Percentiles rank a stretch among this genome's conserved stretches.
Evolutionary conservation across 345 rosid species (phyloP).

Genomic region (Chamaenerion angustifolium): DNA sequence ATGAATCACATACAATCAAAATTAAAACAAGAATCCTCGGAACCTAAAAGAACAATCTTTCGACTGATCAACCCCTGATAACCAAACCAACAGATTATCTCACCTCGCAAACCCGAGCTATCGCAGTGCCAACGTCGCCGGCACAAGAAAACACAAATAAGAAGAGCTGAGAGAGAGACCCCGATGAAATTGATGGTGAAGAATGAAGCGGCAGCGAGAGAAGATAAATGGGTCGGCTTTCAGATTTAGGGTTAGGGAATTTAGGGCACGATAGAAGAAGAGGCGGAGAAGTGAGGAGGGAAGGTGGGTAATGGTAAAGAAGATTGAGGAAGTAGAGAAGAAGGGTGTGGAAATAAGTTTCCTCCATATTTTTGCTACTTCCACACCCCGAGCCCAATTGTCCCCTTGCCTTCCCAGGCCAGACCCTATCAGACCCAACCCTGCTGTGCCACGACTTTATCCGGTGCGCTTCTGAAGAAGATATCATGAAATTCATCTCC

Average conservation of each 20-base stretch:
- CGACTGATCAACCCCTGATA: no score
- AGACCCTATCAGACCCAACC: no score
- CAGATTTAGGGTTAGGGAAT: slow-evolving; percentile 8
- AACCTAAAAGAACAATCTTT: no score
- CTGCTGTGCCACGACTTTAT: slow-evolving; percentile 3
- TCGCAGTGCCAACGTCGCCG: no score
- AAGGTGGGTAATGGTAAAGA: slow-evolving; percentile 5
- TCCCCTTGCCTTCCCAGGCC: background rate
- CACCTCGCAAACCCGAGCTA: no score
- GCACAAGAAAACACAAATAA: no score
- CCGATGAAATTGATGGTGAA: background rate
- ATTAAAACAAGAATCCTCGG: no score
- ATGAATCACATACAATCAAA: no score
- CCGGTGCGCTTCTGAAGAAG: background rate
- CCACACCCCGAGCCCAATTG: slow-evolving; percentile 18
- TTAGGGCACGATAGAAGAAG: slow-evolving; percentile 4
- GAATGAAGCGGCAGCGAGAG: background rate
- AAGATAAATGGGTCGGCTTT: slow-evolving; percentile 7
- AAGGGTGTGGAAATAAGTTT: slow-evolving; percentile 27
- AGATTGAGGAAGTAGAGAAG: background rate
- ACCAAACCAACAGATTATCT: no score
- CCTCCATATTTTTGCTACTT: slow-evolving; percentile 79
- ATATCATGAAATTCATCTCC: background rate
- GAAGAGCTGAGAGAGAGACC: slow-evolving; percentile 1
- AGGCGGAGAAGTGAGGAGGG: background rate